These are phyloP conservation scores for Leccinellum albellum DNA, from an alignment of 768 basidiomycete genomes.

Conservation along the genomic window DNA sequence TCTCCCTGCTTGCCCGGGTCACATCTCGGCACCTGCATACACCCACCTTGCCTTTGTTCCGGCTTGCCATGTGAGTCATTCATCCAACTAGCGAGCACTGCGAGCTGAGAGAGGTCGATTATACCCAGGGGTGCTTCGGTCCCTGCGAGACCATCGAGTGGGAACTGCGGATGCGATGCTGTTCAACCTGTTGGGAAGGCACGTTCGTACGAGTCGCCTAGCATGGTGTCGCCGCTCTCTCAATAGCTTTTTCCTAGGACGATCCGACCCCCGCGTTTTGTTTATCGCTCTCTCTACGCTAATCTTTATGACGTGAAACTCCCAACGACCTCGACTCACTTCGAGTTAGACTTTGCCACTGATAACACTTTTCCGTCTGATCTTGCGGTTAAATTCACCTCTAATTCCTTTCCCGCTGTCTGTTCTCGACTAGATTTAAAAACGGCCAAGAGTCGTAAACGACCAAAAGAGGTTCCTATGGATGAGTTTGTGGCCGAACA, in stretches of 20 bases:
- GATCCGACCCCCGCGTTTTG: no score
- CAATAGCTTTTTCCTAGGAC: constrained; percentile 2
- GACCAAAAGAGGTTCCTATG: background rate
- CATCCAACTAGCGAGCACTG: background rate
- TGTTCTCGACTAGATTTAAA: constrained; percentile 4
- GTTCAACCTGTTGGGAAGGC: constrained; percentile 2
- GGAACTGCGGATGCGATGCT: constrained; percentile 12
- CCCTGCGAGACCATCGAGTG: constrained; percentile 13
- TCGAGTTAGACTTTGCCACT: background rate
- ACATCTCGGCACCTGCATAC: constrained; percentile 30
- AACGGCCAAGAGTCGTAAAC: background rate
- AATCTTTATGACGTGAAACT: background rate
- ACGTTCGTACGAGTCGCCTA: constrained; percentile 8
- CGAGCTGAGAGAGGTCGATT: background rate
- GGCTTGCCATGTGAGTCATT: constrained; percentile 29
- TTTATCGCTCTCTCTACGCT: no score
- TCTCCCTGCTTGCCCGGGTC: constrained; percentile 25
- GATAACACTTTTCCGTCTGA: no score
- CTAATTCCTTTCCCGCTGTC: rapidly evolving
- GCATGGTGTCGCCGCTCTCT: background rate
- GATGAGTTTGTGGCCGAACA: background rate
- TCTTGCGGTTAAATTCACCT: background rate
- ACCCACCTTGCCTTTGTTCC: constrained; percentile 27
- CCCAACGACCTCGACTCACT: background rate
- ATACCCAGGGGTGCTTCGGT: constrained; percentile 8